Percentiles rank a stretch among this genome's conserved stretches.
Evolutionary conservation across 345 rosid genomes (phyloP).

Genomic region (Hibiscus mutabilis): DNA sequence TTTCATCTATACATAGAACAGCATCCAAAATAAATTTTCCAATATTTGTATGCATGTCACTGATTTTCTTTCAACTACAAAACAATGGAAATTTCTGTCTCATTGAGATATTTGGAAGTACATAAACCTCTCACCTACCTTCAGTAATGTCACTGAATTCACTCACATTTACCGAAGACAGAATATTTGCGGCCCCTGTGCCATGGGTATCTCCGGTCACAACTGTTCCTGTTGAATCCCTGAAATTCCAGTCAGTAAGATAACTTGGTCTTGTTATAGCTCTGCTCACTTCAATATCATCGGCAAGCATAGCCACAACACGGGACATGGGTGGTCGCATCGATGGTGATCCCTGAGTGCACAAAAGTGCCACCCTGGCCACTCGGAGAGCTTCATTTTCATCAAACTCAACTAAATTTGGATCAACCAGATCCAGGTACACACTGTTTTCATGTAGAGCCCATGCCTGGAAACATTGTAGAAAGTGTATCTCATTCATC

Average conservation of each 20-base stretch:
- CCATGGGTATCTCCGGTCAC: too few relatives aligned
- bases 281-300: constrained; percentile 39
- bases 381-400: constrained; percentile 40
- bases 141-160: too few relatives aligned
- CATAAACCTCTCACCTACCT: too few relatives aligned
- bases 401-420: constrained; percentile 20
- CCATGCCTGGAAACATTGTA: constrained; percentile 42
- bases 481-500: too few relatives aligned
- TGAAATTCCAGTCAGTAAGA: constrained; percentile 43
- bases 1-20: too few relatives aligned
- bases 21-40: too few relatives aligned
- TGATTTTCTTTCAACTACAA: constrained; percentile 10
- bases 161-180: too few relatives aligned
- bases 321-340: constrained; percentile 37
- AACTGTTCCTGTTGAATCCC: constrained; percentile 7
- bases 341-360: constrained; percentile 36
- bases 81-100: not conserved
- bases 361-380: constrained; percentile 38
- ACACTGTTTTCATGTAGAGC: constrained; percentile 35
- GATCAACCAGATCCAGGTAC: constrained; percentile 32
- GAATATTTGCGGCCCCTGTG: too few relatives aligned
- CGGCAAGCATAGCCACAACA: constrained; percentile 38
- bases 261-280: constrained; percentile 44
- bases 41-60: too few relatives aligned
- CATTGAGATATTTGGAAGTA: too few relatives aligned